Evolutionary conservation across 176 grass and related monocot species (phyloP).

Genomic region (Pontederia paniculata): DNA sequence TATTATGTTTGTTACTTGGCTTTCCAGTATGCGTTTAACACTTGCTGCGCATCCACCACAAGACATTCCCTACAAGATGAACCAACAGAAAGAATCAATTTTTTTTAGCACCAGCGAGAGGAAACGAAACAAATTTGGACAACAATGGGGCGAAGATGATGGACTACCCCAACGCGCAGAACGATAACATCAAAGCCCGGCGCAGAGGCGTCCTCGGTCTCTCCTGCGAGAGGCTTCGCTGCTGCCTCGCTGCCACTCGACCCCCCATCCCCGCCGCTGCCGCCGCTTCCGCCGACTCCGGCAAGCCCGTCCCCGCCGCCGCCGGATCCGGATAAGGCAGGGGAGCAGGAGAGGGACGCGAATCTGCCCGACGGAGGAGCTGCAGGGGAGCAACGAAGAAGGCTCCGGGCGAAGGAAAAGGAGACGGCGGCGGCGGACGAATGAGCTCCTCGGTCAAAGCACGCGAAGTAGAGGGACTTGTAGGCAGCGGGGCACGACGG

Average conservation of each 20-base stretch:
- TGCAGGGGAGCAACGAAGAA: neutral
- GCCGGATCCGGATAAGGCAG: conserved; percentile 18
- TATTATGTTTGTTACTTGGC: conserved; percentile 32
- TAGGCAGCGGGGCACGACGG: neutral
- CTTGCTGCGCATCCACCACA: conserved; percentile 83
- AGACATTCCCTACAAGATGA: conserved; percentile 63
- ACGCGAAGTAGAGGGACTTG: conserved; percentile 15
- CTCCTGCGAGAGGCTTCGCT: conserved; percentile 1
- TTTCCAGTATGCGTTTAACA: conserved; percentile 80
- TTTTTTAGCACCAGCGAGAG: too few relatives aligned
- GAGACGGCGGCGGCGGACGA: neutral
- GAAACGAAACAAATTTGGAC: too few relatives aligned
- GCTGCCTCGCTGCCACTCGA: conserved; percentile 14
- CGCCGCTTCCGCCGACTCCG: conserved; percentile 7
- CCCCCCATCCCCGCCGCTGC: conserved; percentile 16
- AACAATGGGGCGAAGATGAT: neutral
- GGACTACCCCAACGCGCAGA: conserved; percentile 58
- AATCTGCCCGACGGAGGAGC: conserved; percentile 3
- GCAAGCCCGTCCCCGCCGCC: conserved; percentile 18
- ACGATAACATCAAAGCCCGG: conserved; percentile 39
- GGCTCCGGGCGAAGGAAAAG: neutral
- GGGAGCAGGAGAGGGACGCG: conserved; percentile 23
- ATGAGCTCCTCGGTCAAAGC: neutral
- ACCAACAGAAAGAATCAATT: conserved; percentile 10
- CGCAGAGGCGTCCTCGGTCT: conserved; percentile 17